Evolutionary conservation across 2,329 filamentous ascomycete species (phyloP).

Genomic region (Trichophyton rubrum): DNA sequence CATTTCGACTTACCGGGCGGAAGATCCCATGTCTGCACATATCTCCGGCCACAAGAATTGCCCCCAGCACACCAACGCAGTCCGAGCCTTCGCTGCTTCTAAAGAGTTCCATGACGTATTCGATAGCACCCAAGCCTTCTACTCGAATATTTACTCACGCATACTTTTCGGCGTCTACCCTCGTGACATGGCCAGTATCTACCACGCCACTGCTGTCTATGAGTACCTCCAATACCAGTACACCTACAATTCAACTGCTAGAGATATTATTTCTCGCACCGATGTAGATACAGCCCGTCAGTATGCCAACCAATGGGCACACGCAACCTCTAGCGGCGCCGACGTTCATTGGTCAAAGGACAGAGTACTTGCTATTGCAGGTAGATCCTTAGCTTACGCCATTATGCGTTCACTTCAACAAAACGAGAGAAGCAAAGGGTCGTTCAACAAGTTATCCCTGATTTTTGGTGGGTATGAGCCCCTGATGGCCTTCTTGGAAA

Average conservation of each 20-base stretch:
- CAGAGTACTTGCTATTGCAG: constrained; percentile 31
- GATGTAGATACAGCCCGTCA: constrained; percentile 29
- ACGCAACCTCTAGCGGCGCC: constrained; percentile 17
- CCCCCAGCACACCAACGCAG: constrained; percentile 25
- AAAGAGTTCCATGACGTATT: constrained; percentile 25
- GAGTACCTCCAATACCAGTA: constrained; percentile 46
- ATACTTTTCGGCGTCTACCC: constrained; percentile 34
- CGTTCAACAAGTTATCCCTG: constrained; percentile 33
- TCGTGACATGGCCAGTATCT: constrained; percentile 33
- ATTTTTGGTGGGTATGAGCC: constrained; percentile 40
- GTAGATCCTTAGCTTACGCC: constrained; percentile 30
- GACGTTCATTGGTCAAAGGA: constrained; percentile 9
- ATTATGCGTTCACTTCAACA: constrained; percentile 29
- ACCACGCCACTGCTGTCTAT: constrained; percentile 42
- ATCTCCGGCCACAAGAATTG: constrained; percentile 39
- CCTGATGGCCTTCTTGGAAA: constrained; percentile 40
- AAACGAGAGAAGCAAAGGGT: constrained; percentile 29
- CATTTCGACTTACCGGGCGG: constrained; percentile 32
- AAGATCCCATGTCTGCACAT: constrained; percentile 41
- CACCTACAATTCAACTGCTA: constrained; percentile 38
- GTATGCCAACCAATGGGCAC: constrained; percentile 36
- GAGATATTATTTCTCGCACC: constrained; percentile 19
- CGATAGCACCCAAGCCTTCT: constrained; percentile 32
- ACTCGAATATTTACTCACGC: constrained; percentile 32
- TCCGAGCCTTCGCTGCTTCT: constrained; percentile 31